Conservation (phyloP, 2,329 filamentous ascomycete genomes). For the Talaromyces albobiverticillius region DNA sequence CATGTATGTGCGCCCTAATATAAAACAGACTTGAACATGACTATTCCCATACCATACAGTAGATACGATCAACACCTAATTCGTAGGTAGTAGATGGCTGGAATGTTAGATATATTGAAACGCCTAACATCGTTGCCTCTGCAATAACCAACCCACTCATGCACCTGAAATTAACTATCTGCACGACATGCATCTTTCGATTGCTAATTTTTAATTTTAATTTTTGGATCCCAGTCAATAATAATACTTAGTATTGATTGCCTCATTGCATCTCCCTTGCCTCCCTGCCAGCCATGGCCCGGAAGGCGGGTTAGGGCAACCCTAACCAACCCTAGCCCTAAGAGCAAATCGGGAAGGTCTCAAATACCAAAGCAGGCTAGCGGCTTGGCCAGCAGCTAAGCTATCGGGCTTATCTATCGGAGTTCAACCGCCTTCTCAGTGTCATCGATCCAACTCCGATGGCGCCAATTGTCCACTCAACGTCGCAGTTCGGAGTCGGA, state of each 20-base stretch:
- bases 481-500: neutral
- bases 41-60: too few species aligned
- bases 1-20: conserved; percentile 9
- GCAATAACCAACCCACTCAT: neutral
- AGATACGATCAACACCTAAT: too few species aligned
- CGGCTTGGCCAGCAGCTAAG: neutral
- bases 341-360: too few species aligned
- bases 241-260: neutral
- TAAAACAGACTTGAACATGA: neutral
- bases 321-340: neutral
- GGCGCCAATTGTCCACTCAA: neutral
- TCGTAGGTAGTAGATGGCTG: too few species aligned
- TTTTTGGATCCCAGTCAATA: too few species aligned
- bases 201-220: too few species aligned
- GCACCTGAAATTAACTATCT: neutral
- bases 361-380: too few species aligned
- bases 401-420: neutral
- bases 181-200: neutral
- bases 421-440: neutral
- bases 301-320: neutral
- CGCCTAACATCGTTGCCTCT: too few species aligned
- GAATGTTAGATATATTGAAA: too few species aligned
- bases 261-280: neutral
- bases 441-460: neutral
- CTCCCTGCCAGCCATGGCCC: neutral